A percentile compares a stretch with the other conserved stretches of the same genome.
Conservation (phyloP, 2,329 filamentous ascomycete genomes). For the Phialophora verrucosa region DNA sequence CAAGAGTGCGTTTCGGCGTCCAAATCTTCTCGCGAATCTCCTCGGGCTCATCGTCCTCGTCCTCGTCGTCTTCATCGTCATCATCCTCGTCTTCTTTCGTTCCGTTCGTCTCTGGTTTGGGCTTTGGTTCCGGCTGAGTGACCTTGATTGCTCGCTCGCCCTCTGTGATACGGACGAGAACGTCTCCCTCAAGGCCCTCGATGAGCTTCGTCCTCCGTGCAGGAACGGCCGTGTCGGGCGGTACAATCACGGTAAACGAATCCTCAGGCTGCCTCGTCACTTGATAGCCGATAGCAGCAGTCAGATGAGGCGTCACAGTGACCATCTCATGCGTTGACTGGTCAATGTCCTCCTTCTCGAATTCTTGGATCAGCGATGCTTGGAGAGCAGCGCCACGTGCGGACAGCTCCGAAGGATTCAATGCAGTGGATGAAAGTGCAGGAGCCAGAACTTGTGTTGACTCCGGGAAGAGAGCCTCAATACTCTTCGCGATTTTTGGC, state of each 20-base stretch:
- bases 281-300: constrained; percentile 80
- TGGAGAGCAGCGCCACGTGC: constrained; percentile 93
- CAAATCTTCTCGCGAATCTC: constrained; percentile 89
- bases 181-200: constrained; percentile 77
- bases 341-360: constrained; percentile 90
- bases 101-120: constrained; percentile 63
- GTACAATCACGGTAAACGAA: constrained; percentile 81
- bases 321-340: constrained; percentile 95
- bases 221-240: constrained; percentile 85
- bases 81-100: constrained; percentile 67
- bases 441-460: constrained; percentile 80
- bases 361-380: constrained; percentile 91
- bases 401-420: constrained; percentile 92
- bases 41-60: constrained; percentile 78
- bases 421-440: constrained; percentile 73
- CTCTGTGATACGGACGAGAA: constrained; percentile 87
- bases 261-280: constrained; percentile 31
- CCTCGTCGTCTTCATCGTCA: constrained; percentile 66
- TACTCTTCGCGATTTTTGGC: constrained; percentile 84
- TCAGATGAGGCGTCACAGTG: constrained; percentile 88
- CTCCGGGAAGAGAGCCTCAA: constrained; percentile 79
- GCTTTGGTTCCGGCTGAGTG: constrained; percentile 81
- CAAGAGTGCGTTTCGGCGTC: constrained; percentile 82
- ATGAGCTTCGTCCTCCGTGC: constrained; percentile 85
- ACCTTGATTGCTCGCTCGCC: constrained; percentile 91